Base-by-base conservation (phyloP, 164 flowering plant species). In the Protea cynaroides region DNA sequence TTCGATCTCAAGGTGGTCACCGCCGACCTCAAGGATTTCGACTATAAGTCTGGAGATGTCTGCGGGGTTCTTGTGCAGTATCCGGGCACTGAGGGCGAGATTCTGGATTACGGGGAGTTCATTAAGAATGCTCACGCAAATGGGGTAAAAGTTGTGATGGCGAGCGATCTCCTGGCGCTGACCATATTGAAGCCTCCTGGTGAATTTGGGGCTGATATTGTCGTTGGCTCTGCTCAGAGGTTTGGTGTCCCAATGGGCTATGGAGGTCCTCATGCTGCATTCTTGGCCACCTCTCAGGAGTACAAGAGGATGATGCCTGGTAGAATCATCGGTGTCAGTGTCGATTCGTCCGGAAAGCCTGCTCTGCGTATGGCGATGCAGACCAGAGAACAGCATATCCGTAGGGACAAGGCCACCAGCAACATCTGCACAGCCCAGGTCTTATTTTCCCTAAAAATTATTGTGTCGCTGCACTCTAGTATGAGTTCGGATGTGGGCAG, bases 251-350 rank as follows among this genome's bases (percentile, higher is more conserved):
- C 99, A 1, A 88, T 94, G 99, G 99, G 97, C 17, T 94, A 94
- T 81, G 99, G 99, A 7, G 99, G 99, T 36, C 99, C 99, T 61
- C 99, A 94, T 64, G 99, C 99, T 1, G 99, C 96, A 0, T 94
- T 94, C 74, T 63, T 94, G 75, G 99, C 99, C 23, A 89, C 99
- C 0, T 91, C 99, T 1, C 96, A 89, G 71, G 97, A 91, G 82
- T 91, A 94, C 69, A 94, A 89, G 83, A 82, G 99, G 80, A 72
- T 94, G 99, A 94, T 94, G 96, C 99, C 99, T 0, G 99, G 99
- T 62, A 82, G 99, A 71, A 89, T 91, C 61, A 89, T 94, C 64
- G 99, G 99, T 52, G 84, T 94, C 9, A 94, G 97, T 72, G 94
- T 91, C 58, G 99, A 94, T 81, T 83, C 97, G 17, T 75, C 89